Evolutionary conservation across 164 flowering plant species (phyloP).

Genomic region (Piper betle): DNA sequence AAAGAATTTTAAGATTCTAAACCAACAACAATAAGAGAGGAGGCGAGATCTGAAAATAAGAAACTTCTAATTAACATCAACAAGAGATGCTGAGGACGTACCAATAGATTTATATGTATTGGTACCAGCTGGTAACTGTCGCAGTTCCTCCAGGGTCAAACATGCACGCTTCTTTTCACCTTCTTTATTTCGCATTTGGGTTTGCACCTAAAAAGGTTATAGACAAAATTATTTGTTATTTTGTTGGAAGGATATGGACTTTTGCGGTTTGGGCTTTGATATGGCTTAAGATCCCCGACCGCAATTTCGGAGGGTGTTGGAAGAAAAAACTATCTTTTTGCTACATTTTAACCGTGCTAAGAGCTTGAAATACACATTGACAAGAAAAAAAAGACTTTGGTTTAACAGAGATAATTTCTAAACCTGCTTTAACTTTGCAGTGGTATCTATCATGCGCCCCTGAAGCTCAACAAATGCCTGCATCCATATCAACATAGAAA

Average conservation of each 20-base stretch:
- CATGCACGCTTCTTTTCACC: slow-evolving; percentile 87
- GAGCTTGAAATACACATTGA: not conserved
- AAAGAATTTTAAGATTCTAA: too few relatives aligned
- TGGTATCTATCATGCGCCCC: slow-evolving; percentile 67
- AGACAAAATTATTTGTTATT: too few relatives aligned
- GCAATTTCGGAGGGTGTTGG: not conserved
- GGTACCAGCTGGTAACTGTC: slow-evolving; percentile 63
- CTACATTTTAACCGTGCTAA: not conserved
- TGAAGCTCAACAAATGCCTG: slow-evolving; percentile 79
- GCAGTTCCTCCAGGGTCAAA: slow-evolving; percentile 78
- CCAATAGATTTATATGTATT: slow-evolving; percentile 89
- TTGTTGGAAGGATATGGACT: not conserved
- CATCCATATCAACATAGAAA: not conserved
- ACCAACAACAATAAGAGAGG: too few relatives aligned
- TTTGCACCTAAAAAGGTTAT: slow-evolving; percentile 49
- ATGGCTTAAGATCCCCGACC: not conserved
- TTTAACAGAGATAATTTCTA: not conserved
- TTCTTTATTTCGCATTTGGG: slow-evolving; percentile 76
- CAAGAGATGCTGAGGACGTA: slow-evolving; percentile 5
- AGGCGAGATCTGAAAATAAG: too few relatives aligned
- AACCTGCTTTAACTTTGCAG: slow-evolving; percentile 73
- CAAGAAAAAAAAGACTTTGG: not conserved
- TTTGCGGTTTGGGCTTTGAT: not conserved
- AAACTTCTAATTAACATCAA: too few relatives aligned
- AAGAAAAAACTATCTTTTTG: not conserved